phyloP scores from a whole-genome alignment of 148 eudicot genomes.

The Cornus controversa region DNA sequence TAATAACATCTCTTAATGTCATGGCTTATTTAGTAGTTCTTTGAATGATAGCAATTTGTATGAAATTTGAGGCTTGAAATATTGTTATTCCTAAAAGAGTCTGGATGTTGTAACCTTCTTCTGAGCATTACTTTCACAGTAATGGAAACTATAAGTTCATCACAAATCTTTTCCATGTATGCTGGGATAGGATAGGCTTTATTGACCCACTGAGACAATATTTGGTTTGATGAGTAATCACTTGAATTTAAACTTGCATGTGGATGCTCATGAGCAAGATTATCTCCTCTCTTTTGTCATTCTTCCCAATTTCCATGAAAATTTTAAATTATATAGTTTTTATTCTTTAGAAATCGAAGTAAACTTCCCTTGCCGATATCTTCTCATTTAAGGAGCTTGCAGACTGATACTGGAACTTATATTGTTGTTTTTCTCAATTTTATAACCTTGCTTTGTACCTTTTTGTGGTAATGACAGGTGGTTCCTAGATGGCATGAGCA shows the following conservation, averaged over 20 bases:
- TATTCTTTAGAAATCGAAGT: neutral
- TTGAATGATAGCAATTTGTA: neutral
- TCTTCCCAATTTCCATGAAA: neutral
- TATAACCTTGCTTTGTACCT: neutral
- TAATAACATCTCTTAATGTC: neutral
- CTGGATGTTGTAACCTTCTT: neutral
- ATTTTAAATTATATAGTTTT: neutral
- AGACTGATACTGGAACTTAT: neutral
- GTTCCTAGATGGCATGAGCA: slow-evolving; percentile 96
- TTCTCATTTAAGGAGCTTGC: neutral
- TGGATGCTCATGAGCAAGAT: neutral
- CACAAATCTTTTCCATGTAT: neutral
- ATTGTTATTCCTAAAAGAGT: no score
- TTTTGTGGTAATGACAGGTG: slow-evolving; percentile 42
- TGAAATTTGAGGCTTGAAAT: neutral
- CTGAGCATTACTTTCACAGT: neutral
- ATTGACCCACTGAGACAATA: neutral
- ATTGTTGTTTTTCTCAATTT: neutral
- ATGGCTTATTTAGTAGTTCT: neutral
- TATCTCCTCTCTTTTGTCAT: neutral
- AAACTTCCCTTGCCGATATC: neutral
- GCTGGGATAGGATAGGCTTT: neutral
- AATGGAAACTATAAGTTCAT: neutral
- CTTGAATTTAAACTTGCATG: neutral
- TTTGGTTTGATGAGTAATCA: neutral